Percentiles rank a stretch among this genome's conserved stretches.
Evolutionary conservation across 805 yeast species (phyloP).

Genomic region (Metschnikowia cubensis): DNA sequence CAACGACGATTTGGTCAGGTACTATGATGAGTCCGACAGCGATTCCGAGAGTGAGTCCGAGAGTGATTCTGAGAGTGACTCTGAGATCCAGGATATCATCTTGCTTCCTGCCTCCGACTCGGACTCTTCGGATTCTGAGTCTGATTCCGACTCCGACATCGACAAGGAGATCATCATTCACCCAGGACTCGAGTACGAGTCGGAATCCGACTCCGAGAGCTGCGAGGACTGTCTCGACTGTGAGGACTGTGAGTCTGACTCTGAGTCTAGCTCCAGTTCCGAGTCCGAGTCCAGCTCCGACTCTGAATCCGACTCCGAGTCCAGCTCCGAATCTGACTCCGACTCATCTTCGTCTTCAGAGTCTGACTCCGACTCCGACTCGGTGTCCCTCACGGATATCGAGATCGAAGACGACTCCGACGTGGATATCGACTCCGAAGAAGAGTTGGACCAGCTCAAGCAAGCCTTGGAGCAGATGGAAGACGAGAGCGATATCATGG

Average conservation of each 20-base stretch:
- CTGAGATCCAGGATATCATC: slow-evolving; percentile 9
- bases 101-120: slow-evolving; percentile 8
- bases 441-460: slow-evolving; percentile 22
- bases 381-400: slow-evolving; percentile 16
- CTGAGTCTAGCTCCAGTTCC: slow-evolving; percentile 11
- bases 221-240: not conserved
- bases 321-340: slow-evolving; percentile 6
- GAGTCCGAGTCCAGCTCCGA: slow-evolving; percentile 8
- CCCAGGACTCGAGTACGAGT: slow-evolving; percentile 8
- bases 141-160: slow-evolving; percentile 25
- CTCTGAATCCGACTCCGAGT: slow-evolving; percentile 5
- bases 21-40: slow-evolving; percentile 18
- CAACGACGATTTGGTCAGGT: slow-evolving; percentile 24
- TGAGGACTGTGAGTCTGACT: slow-evolving; percentile 14
- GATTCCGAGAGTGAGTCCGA: slow-evolving; percentile 16
- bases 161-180: slow-evolving; percentile 11
- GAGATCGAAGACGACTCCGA: slow-evolving; percentile 1
- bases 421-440: slow-evolving; percentile 30
- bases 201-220: slow-evolving; percentile 25
- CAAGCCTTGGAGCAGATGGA: slow-evolving; percentile 14
- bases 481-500: slow-evolving; percentile 18
- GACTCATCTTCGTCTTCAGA: slow-evolving; percentile 3
- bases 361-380: slow-evolving; percentile 7
- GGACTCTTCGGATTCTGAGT: slow-evolving; percentile 21
- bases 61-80: slow-evolving; percentile 15